Evolutionary conservation across 805 yeast genomes (phyloP).

Genomic region (Yarrowia keelungensis): DNA sequence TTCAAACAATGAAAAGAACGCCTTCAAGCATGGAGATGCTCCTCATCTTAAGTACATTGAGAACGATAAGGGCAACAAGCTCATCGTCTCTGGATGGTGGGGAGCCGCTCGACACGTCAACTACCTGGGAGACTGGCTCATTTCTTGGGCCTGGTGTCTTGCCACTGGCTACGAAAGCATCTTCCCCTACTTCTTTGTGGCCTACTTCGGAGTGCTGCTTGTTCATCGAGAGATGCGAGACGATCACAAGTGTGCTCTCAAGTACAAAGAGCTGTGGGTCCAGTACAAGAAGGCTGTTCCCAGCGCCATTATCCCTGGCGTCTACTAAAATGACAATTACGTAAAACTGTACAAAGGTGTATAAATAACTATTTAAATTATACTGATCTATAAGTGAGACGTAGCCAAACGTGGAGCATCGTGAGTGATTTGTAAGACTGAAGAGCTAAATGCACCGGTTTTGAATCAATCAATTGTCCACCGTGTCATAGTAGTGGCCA

Average conservation of each 20-base stretch:
- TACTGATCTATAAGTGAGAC: conserved; percentile 2
- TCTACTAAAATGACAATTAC: conserved; percentile 58
- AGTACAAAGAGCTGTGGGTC: conserved; percentile 87
- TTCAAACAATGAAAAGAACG: conserved; percentile 83
- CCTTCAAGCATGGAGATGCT: conserved; percentile 78
- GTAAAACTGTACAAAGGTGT: conserved; percentile 14
- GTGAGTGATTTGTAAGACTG: too few relatives aligned
- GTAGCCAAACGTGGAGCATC: too few relatives aligned
- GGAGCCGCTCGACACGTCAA: conserved; percentile 88
- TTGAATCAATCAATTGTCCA: background rate
- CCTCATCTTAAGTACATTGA: conserved; percentile 70
- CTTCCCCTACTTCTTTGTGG: conserved; percentile 83
- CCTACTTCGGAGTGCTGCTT: conserved; percentile 81
- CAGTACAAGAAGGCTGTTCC: conserved; percentile 84
- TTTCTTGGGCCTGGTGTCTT: conserved; percentile 90
- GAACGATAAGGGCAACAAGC: conserved; percentile 77
- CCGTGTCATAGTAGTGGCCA: background rate
- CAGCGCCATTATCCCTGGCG: conserved; percentile 85
- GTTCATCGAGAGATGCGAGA: conserved; percentile 91
- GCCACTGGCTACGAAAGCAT: conserved; percentile 84
- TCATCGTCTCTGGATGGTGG: conserved; percentile 97
- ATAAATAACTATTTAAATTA: conserved; percentile 27
- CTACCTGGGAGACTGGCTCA: conserved; percentile 93
- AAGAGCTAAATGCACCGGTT: too few relatives aligned
- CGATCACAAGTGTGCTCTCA: conserved; percentile 84